Evolutionary conservation across 495 filamentous ascomycete genomes (phyloP).

Genomic region (Hapsidospora chrysogenum): DNA sequence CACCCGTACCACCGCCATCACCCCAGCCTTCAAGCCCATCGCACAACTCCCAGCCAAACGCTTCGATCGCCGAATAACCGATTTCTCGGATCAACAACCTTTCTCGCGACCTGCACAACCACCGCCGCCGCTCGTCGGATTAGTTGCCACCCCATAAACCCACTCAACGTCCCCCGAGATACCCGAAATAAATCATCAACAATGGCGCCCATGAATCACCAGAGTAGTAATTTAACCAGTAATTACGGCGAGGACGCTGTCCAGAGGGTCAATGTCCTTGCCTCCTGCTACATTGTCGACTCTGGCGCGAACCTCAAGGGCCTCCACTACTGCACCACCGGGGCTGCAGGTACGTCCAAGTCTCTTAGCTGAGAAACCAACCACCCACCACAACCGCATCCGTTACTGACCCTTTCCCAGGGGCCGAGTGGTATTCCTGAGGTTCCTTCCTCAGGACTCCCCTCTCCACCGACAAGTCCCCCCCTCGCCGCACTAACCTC

Average conservation of each 20-base stretch:
- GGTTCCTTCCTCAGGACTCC: constrained; percentile 64
- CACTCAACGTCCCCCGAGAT: too few relatives aligned
- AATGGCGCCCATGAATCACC: constrained; percentile 47
- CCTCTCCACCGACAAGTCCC: constrained; percentile 67
- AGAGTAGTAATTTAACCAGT: constrained; percentile 55
- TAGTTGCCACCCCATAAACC: too few relatives aligned
- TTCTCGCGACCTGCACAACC: too few relatives aligned
- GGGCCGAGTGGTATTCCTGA: constrained; percentile 96
- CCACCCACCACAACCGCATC: too few relatives aligned
- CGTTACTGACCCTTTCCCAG: constrained; percentile 23
- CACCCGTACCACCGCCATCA: too few relatives aligned
- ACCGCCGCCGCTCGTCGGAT: too few relatives aligned
- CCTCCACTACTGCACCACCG: constrained; percentile 88
- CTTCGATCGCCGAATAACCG: too few relatives aligned
- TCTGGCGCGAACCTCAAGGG: constrained; percentile 37
- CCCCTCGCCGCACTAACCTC: constrained; percentile 51
- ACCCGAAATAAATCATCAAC: constrained; percentile 6
- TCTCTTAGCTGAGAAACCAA: constrained; percentile 5
- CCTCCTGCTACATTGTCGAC: constrained; percentile 70
- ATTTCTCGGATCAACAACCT: too few relatives aligned
- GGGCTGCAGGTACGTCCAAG: constrained; percentile 4
- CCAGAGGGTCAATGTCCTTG: constrained; percentile 51
- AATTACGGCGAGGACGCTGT: constrained; percentile 43
- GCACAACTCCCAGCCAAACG: too few relatives aligned
- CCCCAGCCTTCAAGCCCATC: too few relatives aligned